Base-by-base conservation (phyloP, 1,284 basidiomycete genomes). In the Leccinum griseonigrum region DNA sequence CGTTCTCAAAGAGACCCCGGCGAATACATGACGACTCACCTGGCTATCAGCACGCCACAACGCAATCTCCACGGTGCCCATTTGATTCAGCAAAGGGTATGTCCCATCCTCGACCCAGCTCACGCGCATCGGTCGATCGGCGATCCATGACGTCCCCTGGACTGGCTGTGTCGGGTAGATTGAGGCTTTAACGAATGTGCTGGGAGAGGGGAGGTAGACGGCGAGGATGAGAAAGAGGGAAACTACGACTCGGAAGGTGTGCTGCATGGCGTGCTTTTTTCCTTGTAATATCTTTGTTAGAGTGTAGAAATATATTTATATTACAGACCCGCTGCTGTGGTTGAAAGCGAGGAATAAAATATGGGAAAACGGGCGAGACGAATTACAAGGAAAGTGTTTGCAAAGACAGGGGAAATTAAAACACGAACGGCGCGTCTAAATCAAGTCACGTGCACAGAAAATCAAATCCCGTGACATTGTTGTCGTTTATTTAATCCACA, bases 151-250 rank as follows among this genome's bases (percentile, higher is more conserved):
- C 0, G 83, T 81, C 48, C 68, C 73, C 38, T 78, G 71, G n/a
- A 81, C 60, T 16, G 85, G 85, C n/a, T 75, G 69, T 1, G 79
- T 84, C 1, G 81, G 79, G 64, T 82, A 85, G 28, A 86, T 67
- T 10, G 73, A 71, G 32, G 71, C 76, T 7, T 52, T 56, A 53
- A 60, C 67, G 29, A 66, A 38, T 3, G 7, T 14, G 13, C 18
- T 18, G 3, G 10, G 40, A 43, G n/a, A 43, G n/a, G 60, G 57
- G 56, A 71, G 56, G 10, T 31, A 59, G 26, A 43, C 57, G 4
- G 60, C 56, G 32, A 43, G 8, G 26, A 60, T n/a, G 51, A 69
- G 32, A 4, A 46, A 46, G 10, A 46, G n/a, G 43, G 43, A 5
- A 46, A 46, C 18, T 46, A 51, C 5, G 2, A 22, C 22, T 22